Evolutionary conservation across 352 stramenopile genomes (phyloP).

Genomic region (Pythium angustatum): DNA sequence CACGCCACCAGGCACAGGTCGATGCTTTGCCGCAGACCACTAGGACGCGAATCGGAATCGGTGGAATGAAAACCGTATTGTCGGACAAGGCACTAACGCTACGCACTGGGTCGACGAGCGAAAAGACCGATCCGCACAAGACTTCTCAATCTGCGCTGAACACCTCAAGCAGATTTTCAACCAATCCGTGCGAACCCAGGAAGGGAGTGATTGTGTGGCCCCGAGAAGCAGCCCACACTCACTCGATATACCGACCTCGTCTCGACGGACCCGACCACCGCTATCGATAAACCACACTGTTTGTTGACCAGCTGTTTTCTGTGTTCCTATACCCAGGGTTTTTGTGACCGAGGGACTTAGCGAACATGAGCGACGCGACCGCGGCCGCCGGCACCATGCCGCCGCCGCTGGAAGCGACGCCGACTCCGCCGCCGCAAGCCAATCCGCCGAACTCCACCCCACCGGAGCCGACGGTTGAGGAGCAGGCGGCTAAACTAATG

Average conservation of each 20-base stretch:
- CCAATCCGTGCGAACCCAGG: neutral
- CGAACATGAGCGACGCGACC: slow-evolving; percentile 3
- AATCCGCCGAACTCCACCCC: neutral
- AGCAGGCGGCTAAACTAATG: neutral
- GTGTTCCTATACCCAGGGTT: neutral
- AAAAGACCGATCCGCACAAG: too few relatives aligned
- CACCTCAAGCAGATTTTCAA: neutral
- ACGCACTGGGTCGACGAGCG: too few relatives aligned
- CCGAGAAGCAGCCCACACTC: slow-evolving; percentile 5
- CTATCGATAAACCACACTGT: neutral
- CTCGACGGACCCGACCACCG: neutral
- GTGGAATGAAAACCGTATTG: too few relatives aligned
- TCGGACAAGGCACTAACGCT: too few relatives aligned
- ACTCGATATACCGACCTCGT: slow-evolving; percentile 1
- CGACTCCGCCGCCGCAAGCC: neutral
- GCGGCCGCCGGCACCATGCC: neutral
- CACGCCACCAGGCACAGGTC: too few relatives aligned
- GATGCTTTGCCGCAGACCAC: too few relatives aligned
- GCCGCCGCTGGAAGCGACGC: neutral
- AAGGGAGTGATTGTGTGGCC: slow-evolving; percentile 4
- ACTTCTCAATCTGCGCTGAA: slow-evolving; percentile 15
- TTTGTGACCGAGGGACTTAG: neutral
- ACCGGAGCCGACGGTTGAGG: neutral
- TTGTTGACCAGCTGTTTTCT: neutral
- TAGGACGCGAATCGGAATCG: too few relatives aligned